These are phyloP conservation scores for Cordyceps tenuipes DNA, from an alignment of 2,329 filamentous ascomycete species.

Conservation along the genomic window DNA sequence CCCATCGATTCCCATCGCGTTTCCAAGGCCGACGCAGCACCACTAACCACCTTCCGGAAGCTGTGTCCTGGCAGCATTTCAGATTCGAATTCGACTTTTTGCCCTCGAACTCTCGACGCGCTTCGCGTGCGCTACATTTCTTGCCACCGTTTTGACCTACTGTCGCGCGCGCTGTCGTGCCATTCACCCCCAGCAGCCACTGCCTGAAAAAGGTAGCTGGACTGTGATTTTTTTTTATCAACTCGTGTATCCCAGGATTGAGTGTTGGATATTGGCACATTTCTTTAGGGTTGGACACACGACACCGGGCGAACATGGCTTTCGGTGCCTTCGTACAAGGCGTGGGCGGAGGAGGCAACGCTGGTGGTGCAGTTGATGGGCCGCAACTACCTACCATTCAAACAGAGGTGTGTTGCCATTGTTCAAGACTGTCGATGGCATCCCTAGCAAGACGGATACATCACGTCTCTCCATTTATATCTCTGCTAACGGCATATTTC, in stretches of 20 bases:
- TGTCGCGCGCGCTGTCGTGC: background rate
- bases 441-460: too few species aligned
- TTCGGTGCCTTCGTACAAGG: constrained; percentile 42
- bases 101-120: background rate
- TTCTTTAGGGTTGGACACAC: background rate
- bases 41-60: background rate
- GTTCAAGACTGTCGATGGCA: background rate
- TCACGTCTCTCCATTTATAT: background rate
- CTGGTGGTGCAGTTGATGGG: constrained; percentile 39
- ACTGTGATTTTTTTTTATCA: background rate
- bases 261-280: background rate
- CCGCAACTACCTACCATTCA: constrained; percentile 68
- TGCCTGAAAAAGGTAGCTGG: background rate
- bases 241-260: background rate
- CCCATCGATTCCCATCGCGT: constrained; percentile 2
- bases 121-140: background rate
- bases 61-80: background rate
- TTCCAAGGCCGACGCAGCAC: background rate
- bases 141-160: background rate
- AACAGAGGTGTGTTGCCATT: constrained; percentile 57
- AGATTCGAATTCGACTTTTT: background rate
- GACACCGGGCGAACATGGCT: constrained; percentile 40
- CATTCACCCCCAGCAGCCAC: background rate
- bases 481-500: constrained; percentile 14
- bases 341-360: constrained; percentile 32